Percentiles rank a stretch among this genome's conserved stretches.
Evolutionary conservation across 1,284 basidiomycete genomes (phyloP).

Genomic region (Limonomyces culmigenus): DNA sequence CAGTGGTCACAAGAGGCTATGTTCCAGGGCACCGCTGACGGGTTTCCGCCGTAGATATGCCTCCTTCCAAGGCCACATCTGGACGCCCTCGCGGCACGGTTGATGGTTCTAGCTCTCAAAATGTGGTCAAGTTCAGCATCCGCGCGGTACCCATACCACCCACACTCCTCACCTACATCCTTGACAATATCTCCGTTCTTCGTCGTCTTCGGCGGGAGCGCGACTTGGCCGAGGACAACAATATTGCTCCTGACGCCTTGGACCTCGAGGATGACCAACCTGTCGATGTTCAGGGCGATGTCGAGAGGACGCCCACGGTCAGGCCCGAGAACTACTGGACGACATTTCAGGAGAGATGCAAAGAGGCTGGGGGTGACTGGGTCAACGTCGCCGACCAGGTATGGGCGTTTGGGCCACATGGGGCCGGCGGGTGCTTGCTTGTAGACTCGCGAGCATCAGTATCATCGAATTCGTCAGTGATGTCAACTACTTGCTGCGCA

Average conservation of each 20-base stretch:
- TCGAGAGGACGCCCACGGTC: constrained; percentile 44
- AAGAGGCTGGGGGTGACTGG: constrained; percentile 73
- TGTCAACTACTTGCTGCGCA: too few species aligned
- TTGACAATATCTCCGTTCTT: constrained; percentile 49
- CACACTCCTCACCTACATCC: constrained; percentile 54
- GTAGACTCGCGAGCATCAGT: constrained; percentile 47
- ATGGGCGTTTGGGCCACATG: constrained; percentile 87
- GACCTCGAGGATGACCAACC: constrained; percentile 15
- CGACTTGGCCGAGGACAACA: constrained; percentile 12
- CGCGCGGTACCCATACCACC: constrained; percentile 71
- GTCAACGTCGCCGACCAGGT: constrained; percentile 51
- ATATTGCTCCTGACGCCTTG: constrained; percentile 20
- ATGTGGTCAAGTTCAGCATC: constrained; percentile 70
- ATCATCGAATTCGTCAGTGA: constrained; percentile 34
- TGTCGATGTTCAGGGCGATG: constrained; percentile 37
- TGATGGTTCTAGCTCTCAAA: constrained; percentile 48
- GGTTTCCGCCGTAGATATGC: constrained; percentile 51
- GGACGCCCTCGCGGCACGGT: constrained; percentile 70
- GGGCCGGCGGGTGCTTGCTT: constrained; percentile 76
- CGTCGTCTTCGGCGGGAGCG: constrained; percentile 36
- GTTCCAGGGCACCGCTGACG: too few species aligned
- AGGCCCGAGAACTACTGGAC: constrained; percentile 73
- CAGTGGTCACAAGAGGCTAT: constrained; percentile 8
- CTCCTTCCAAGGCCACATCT: constrained; percentile 62
- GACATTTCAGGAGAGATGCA: constrained; percentile 47